Base-by-base conservation (phyloP, 108 stramenopile genomes). In the Skeletonema marinoi region DNA sequence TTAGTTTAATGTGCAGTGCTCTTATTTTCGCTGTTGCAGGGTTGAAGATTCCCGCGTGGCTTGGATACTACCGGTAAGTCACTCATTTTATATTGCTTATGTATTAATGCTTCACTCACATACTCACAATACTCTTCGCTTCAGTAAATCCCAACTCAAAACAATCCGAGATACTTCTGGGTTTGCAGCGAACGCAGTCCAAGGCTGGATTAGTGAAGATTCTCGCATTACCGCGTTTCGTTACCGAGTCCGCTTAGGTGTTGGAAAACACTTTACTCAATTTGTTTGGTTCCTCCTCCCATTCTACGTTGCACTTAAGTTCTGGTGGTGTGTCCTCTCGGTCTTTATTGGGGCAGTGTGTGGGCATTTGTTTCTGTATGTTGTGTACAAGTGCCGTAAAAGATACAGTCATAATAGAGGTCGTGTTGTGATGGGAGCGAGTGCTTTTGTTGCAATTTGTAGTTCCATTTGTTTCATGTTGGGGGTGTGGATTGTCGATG, bases 41-140 rank as follows among this genome's bases (percentile, higher is more conserved):
- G 35, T 17, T 70, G 70, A 78, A 78, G 60, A 64, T 78, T 32
- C 78, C 78, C 11, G 65, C 71, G 17, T 78, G 78, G 77, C 78
- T 78, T 41, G 78, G 78, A 39, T 51, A 50, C 30, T 78, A 78
- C 39, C 78, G 58, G 58, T 31, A 25, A 33, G 60, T 46, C 3
- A 1, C 5, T 46, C 16, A 16, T 3, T 46, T 3, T 46, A 16
- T 41, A 11, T 11, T 41, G 39, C 39, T 41, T 8, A n/a, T n/a
- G 39, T 12, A 12, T 41, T 41, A 12, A 12, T 12, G 39, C 39
- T 41, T 41, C 11, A 11, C 10, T 41, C 39, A 2, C 3, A 9
- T 12, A 12, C 39, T 41, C 39, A 41, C 11, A 41, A 41, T 41
- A 41, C 39, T 12, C 12, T 9, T 41, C 11, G 9, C 39, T 41